Evolutionary conservation across 768 basidiomycete genomes (phyloP).

Genomic region (Mycena polygramma): DNA sequence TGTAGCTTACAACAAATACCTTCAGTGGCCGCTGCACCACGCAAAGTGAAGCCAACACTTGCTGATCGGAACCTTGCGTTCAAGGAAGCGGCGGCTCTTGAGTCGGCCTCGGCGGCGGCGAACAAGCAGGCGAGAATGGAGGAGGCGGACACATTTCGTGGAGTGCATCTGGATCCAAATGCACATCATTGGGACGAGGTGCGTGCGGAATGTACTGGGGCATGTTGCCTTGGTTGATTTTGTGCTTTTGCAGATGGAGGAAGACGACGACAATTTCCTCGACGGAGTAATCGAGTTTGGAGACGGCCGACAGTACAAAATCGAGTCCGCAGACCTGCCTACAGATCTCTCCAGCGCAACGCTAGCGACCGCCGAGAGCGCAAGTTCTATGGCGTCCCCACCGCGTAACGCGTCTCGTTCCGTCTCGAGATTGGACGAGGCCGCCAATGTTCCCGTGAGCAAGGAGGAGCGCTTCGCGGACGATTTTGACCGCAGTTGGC

Average conservation of each 20-base stretch:
- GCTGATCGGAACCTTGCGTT: conserved; percentile 47
- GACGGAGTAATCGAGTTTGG: conserved; percentile 95
- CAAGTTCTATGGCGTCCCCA: conserved; percentile 38
- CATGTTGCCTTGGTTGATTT: conserved; percentile 11
- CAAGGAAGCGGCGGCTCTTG: conserved; percentile 58
- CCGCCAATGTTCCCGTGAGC: conserved; percentile 63
- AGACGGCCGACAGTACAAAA: conserved; percentile 92
- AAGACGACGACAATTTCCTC: conserved; percentile 92
- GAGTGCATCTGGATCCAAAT: conserved; percentile 93
- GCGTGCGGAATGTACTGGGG: conserved; percentile 44
- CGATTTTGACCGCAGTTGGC: conserved; percentile 97
- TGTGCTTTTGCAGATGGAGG: conserved; percentile 74
- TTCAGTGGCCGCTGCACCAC: conserved; percentile 49
- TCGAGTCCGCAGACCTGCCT: conserved; percentile 63
- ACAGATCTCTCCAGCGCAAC: conserved; percentile 46
- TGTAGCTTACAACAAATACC: background rate
- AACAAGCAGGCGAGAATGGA: conserved; percentile 78
- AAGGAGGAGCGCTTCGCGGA: conserved; percentile 93
- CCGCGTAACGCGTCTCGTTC: conserved; percentile 37
- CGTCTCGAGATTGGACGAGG: conserved; percentile 42
- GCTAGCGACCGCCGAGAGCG: conserved; percentile 19
- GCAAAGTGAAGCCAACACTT: conserved; percentile 50
- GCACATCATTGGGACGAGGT: conserved; percentile 99
- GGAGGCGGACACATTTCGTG: conserved; percentile 94
- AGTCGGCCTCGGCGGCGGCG: conserved; percentile 54